Conservation (phyloP, 208 protist species). For the Plasmodiophora brassicae region DNA sequence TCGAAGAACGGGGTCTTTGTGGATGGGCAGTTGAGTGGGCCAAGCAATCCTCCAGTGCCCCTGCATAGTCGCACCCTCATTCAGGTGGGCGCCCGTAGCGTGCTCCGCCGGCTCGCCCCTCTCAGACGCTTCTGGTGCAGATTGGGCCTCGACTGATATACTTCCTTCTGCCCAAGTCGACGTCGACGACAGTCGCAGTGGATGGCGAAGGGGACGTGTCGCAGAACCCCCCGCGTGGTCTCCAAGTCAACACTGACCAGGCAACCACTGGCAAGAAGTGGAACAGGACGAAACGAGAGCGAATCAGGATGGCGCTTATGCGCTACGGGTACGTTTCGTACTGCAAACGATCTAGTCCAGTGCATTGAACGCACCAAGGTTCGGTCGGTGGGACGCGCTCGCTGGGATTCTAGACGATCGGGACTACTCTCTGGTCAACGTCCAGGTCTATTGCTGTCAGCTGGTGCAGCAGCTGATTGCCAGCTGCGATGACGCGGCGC, state of each 20-base stretch:
- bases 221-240: neutral
- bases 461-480: neutral
- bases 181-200: neutral
- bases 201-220: neutral
- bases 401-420: neutral
- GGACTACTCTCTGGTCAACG: neutral
- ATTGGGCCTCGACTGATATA: constrained; percentile 7
- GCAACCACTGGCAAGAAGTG: neutral
- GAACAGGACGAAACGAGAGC: neutral
- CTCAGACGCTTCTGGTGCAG: neutral
- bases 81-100: neutral
- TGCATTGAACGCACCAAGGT: neutral
- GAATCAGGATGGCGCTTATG: neutral
- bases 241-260: neutral
- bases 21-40: neutral
- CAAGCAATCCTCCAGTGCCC: neutral
- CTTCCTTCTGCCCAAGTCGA: neutral
- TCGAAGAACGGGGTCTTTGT: constrained; percentile 31
- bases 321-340: neutral
- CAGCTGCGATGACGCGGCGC: neutral
- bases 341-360: too few relatives aligned
- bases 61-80: neutral
- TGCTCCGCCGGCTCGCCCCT: too few relatives aligned
- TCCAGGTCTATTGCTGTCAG: neutral
- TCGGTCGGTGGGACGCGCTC: neutral